Evolutionary conservation across 1,284 basidiomycete species (phyloP).

Genomic region (Malassezia dermatis): DNA sequence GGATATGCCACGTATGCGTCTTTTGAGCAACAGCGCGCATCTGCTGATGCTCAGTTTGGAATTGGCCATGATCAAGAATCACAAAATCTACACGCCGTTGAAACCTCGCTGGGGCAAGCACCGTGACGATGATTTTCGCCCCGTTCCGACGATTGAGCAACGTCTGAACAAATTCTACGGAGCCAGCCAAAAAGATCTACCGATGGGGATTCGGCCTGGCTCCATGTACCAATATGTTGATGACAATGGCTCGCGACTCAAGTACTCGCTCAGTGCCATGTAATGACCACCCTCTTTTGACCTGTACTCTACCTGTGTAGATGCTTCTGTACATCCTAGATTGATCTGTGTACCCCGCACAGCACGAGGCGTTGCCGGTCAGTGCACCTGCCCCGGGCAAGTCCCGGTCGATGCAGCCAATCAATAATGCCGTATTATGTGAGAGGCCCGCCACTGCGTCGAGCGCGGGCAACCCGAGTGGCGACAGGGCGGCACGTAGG

Average conservation of each 20-base stretch:
- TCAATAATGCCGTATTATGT: not conserved
- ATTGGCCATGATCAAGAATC: conserved; percentile 43
- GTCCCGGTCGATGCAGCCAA: not conserved
- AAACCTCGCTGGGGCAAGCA: conserved; percentile 42
- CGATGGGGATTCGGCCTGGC: not conserved
- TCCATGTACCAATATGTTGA: conserved; percentile 10
- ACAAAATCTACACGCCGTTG: conserved; percentile 43
- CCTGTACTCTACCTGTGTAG: not conserved
- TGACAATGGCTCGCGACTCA: conserved; percentile 1
- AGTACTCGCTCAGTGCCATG: not conserved
- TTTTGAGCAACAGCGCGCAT: conserved; percentile 40
- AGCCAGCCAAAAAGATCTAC: not conserved
- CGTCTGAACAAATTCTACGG: not conserved
- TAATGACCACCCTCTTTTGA: not conserved
- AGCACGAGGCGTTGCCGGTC: not conserved
- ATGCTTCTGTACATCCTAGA: not conserved
- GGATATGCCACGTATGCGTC: conserved; percentile 22
- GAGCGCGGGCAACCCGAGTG: not conserved
- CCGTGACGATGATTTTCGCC: conserved; percentile 29
- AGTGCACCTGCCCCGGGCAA: not conserved
- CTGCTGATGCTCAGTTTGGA: conserved; percentile 44
- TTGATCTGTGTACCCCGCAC: not conserved
- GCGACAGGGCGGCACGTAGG: not conserved
- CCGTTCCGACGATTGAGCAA: conserved; percentile 1
- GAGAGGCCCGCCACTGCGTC: not conserved